phyloP scores from a whole-genome alignment of 768 basidiomycete genomes.

The Kwoniella dendrophila region DNA sequence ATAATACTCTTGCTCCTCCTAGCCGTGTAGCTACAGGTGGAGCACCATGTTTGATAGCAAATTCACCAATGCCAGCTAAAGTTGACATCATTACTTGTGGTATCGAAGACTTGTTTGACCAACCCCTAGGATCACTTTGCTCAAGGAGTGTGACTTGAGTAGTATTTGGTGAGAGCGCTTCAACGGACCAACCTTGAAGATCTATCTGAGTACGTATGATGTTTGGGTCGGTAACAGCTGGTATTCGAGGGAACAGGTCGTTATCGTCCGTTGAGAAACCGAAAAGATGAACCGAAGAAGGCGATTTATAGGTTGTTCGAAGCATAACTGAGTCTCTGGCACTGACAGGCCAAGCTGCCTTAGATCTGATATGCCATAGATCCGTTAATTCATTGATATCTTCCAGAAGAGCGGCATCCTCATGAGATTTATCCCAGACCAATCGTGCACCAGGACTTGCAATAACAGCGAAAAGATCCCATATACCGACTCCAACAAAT shows the following conservation, averaged over 20 bases:
- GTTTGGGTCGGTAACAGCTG: constrained; percentile 69
- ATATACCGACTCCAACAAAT: constrained; percentile 90
- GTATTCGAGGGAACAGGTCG: constrained; percentile 70
- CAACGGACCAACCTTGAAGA: constrained; percentile 97
- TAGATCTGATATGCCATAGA: constrained; percentile 89
- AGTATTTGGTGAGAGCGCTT: constrained; percentile 89
- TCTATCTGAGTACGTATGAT: constrained; percentile 94
- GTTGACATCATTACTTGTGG: constrained; percentile 90
- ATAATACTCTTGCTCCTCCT: constrained; percentile 70
- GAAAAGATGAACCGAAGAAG: constrained; percentile 91
- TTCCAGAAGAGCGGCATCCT: constrained; percentile 80
- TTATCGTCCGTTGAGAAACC: constrained; percentile 90
- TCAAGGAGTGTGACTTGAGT: constrained; percentile 90
- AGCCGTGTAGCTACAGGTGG: constrained; percentile 88
- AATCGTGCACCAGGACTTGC: constrained; percentile 78
- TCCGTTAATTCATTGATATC: constrained; percentile 79
- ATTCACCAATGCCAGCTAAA: constrained; percentile 90
- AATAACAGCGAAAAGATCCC: constrained; percentile 89
- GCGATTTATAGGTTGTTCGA: constrained; percentile 95
- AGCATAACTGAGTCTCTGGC: constrained; percentile 87
- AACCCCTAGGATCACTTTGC: constrained; percentile 95
- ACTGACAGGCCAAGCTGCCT: constrained; percentile 91
- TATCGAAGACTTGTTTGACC: constrained; percentile 91
- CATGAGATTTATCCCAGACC: constrained; percentile 87
- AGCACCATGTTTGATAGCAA: constrained; percentile 90